phyloP scores from a whole-genome alignment of 352 stramenopile genomes.

The Hyaloperonospora brassicae region DNA sequence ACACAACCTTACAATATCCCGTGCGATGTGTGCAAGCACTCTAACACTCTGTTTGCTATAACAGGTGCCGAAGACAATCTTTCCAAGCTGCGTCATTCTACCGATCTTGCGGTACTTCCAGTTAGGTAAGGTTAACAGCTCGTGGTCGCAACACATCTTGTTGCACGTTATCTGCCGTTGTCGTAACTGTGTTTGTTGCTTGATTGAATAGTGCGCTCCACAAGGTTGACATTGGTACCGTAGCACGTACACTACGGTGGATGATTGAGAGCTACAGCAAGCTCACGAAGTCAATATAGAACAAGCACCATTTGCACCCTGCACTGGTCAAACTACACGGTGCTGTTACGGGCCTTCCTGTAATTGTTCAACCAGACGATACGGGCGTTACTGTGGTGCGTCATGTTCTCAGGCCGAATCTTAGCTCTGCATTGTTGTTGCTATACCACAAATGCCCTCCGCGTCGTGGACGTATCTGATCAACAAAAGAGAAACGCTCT shows the following conservation, averaged over 20 bases:
- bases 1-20: background rate
- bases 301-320: background rate
- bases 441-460: too few species aligned
- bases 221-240: slow-evolving; percentile 79
- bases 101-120: slow-evolving; percentile 68
- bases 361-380: too few species aligned
- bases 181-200: background rate
- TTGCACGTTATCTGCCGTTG: background rate
- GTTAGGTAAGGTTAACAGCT: slow-evolving; percentile 40
- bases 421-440: too few species aligned
- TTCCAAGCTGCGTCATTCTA: slow-evolving; percentile 58
- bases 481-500: too few species aligned
- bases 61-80: slow-evolving; percentile 71
- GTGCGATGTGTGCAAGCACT: background rate
- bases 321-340: too few species aligned
- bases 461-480: too few species aligned
- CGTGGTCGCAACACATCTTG: background rate
- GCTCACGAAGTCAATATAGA: slow-evolving; percentile 48
- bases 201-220: slow-evolving; percentile 51
- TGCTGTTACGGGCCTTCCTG: too few species aligned
- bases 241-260: slow-evolving; percentile 64
- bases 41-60: slow-evolving; percentile 1
- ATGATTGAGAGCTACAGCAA: slow-evolving; percentile 61
- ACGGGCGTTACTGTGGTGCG: too few species aligned
- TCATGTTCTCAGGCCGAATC: too few species aligned